Percentiles rank a stretch among this genome's conserved stretches.
phyloP scores from a whole-genome alignment of 2,329 filamentous ascomycete genomes.

The Aureobasidium sp. region DNA sequence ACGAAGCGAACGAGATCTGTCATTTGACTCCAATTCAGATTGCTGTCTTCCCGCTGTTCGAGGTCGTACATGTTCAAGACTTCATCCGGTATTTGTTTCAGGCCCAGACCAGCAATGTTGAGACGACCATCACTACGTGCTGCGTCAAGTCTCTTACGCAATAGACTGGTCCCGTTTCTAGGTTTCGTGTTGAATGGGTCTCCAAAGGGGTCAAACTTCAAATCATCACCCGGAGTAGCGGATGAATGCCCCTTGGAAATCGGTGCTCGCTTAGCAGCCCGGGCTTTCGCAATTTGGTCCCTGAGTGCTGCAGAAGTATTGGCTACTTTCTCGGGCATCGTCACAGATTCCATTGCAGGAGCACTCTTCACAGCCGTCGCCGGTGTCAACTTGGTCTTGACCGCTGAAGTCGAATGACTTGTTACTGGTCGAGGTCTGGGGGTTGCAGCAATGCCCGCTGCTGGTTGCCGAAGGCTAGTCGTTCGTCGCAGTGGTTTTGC shows the following conservation, averaged over 20 bases:
- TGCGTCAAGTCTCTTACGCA: conserved; percentile 64
- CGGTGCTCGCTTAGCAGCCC: conserved; percentile 52
- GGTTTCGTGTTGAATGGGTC: conserved; percentile 67
- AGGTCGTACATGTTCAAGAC: conserved; percentile 88
- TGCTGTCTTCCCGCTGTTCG: conserved; percentile 56
- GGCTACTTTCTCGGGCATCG: neutral
- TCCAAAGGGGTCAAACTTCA: conserved; percentile 52
- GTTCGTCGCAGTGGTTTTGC: conserved; percentile 5
- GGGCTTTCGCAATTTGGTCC: conserved; percentile 89
- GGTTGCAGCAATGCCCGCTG: neutral
- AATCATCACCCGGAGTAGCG: conserved; percentile 31
- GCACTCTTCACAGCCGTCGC: neutral
- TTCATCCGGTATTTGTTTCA: conserved; percentile 73
- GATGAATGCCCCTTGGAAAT: conserved; percentile 13
- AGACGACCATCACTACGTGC: conserved; percentile 73
- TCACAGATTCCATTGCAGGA: neutral
- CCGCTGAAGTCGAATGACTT: neutral
- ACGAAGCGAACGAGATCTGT: conserved; percentile 80
- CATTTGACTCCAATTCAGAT: conserved; percentile 78
- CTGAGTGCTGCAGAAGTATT: conserved; percentile 69
- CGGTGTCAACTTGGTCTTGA: conserved; percentile 1
- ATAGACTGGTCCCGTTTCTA: conserved; percentile 57
- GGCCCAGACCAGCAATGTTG: conserved; percentile 77
- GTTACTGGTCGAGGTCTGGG: conserved; percentile 2
- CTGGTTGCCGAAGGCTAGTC: conserved; percentile 11